phyloP scores from a whole-genome alignment of 179 eudicot species.

The Spinacia oleracea region DNA sequence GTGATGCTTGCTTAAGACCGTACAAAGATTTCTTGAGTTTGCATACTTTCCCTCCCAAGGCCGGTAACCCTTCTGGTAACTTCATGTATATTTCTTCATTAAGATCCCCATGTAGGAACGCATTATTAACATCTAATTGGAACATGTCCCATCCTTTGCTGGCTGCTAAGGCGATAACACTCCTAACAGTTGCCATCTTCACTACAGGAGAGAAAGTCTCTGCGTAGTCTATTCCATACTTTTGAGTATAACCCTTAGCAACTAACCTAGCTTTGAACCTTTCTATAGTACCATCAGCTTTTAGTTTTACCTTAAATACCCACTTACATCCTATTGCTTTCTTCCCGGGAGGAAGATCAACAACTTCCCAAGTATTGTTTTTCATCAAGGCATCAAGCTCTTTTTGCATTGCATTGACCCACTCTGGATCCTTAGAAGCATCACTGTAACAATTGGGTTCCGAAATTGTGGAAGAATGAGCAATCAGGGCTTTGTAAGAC shows the following conservation, averaged over 20 bases:
- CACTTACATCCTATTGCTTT: not conserved
- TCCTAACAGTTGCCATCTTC: not conserved
- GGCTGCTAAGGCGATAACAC: not conserved
- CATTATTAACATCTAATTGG: too few relatives aligned
- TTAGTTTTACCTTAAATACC: not conserved
- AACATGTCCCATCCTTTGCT: rapidly evolving
- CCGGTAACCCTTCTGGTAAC: not conserved
- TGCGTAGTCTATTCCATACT: not conserved
- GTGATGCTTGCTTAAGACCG: not conserved
- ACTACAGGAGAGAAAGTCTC: not conserved
- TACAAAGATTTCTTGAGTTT: not conserved
- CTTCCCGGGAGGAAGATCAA: not conserved
- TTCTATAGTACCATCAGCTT: not conserved
- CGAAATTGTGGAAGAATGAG: not conserved
- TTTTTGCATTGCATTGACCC: not conserved
- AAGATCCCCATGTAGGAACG: not conserved
- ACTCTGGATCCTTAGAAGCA: rapidly evolving
- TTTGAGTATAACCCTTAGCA: not conserved
- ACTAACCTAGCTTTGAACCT: not conserved
- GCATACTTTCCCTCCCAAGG: not conserved
- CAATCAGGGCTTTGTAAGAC: not conserved
- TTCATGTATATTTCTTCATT: not conserved
- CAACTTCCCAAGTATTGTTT: not conserved
- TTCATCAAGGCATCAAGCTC: not conserved
- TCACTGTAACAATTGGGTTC: not conserved